Evolutionary conservation across 139 green algal species (phyloP).

Genomic region (Mesotaenium endlicherianum): DNA sequence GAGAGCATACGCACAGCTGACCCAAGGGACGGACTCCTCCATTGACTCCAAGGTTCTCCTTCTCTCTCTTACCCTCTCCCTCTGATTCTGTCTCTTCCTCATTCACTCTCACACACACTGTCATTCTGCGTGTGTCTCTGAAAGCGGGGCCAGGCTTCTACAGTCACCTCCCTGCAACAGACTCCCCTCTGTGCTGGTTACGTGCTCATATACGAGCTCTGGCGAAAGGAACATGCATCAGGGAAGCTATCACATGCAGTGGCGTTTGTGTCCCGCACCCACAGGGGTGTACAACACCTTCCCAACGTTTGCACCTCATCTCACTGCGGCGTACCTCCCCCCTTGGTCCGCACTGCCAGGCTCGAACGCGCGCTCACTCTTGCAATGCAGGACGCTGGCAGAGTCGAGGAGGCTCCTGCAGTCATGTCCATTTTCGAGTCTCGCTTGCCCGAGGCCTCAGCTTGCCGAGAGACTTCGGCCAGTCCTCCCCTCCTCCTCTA

Average conservation of each 20-base stretch:
- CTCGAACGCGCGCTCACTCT: no score
- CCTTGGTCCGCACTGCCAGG: no score
- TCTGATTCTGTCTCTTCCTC: not conserved
- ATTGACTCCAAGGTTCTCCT: not conserved
- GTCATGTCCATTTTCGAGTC: no score
- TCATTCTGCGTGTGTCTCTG: not conserved
- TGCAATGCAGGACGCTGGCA: no score
- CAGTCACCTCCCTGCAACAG: not conserved
- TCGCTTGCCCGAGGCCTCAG: no score
- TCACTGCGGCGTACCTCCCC: not conserved
- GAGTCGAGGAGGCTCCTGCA: no score
- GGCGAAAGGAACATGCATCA: not conserved
- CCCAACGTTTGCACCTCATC: not conserved
- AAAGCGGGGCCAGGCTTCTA: not conserved
- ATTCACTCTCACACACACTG: not conserved
- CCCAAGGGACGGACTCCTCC: no score
- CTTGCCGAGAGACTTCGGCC: no score
- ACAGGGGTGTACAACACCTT: not conserved
- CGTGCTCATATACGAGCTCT: not conserved
- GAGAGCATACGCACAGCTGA: no score
- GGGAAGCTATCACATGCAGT: not conserved
- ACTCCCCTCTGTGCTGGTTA: not conserved
- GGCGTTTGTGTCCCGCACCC: not conserved
- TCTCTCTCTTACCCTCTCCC: slow-evolving; percentile 4
- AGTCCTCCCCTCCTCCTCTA: no score